Conservation (phyloP, 257 asterid genomes). For the Nicotiana otophora region DNA sequence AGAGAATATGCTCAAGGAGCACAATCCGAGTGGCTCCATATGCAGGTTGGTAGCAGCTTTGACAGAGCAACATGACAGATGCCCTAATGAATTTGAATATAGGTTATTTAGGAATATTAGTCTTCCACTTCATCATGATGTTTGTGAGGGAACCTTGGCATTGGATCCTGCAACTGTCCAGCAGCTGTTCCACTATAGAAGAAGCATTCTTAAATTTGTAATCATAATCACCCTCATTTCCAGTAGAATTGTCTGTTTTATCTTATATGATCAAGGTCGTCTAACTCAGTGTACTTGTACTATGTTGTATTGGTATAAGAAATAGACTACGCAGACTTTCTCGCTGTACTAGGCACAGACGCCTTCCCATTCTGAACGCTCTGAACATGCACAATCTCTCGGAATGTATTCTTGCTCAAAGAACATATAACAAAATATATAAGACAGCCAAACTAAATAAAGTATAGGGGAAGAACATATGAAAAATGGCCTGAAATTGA, state of each 20-base stretch:
- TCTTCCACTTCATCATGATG: constrained; percentile 18
- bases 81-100: background rate
- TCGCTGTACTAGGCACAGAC: background rate
- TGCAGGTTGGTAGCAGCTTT: constrained; percentile 62
- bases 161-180: constrained; percentile 8
- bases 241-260: constrained; percentile 6
- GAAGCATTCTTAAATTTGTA: constrained; percentile 18
- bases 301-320: constrained; percentile 9
- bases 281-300: constrained; percentile 4
- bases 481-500: background rate
- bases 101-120: constrained; percentile 12
- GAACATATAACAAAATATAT: no score
- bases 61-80: constrained; percentile 42
- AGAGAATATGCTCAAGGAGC: constrained; percentile 54
- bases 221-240: background rate
- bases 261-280: constrained; percentile 2
- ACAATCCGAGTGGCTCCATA: constrained; percentile 79
- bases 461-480: background rate
- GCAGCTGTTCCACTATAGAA: constrained; percentile 7
- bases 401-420: background rate
- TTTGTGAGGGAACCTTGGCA: constrained; percentile 4
- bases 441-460: background rate
- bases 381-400: background rate
- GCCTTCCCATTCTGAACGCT: background rate
- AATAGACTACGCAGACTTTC: constrained; percentile 2